Percentiles rank a stretch among this genome's conserved stretches.
Evolutionary conservation across 352 stramenopile species (phyloP).

Genomic region (Blastocystis sp.): DNA sequence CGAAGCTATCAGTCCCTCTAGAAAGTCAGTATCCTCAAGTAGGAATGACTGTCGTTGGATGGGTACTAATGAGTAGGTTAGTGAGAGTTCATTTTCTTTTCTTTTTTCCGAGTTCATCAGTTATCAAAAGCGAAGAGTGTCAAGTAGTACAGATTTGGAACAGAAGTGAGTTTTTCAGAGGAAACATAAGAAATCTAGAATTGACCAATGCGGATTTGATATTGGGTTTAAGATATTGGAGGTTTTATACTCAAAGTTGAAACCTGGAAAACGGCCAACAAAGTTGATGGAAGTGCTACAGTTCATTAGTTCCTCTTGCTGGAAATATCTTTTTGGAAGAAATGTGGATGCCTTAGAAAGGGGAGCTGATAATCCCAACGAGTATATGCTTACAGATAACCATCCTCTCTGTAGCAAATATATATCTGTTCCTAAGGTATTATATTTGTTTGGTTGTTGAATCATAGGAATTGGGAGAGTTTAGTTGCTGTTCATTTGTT

Average conservation of each 20-base stretch:
- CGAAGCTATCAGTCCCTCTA: neutral
- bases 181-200: neutral
- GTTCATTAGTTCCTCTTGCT: slow-evolving; percentile 53
- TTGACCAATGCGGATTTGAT: slow-evolving; percentile 56
- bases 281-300: slow-evolving; percentile 53
- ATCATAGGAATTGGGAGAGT: slow-evolving; percentile 39
- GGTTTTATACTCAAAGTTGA: slow-evolving; percentile 1
- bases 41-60: neutral
- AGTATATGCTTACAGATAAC: slow-evolving; percentile 58
- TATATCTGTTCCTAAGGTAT: slow-evolving; percentile 42
- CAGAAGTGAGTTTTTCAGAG: neutral
- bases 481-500: slow-evolving; percentile 62
- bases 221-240: slow-evolving; percentile 61
- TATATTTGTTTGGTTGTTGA: neutral
- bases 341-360: slow-evolving; percentile 26
- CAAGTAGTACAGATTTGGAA: slow-evolving; percentile 45
- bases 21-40: neutral
- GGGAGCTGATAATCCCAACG: slow-evolving; percentile 32
- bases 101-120: slow-evolving; percentile 62
- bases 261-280: slow-evolving; percentile 35
- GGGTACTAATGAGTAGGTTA: neutral
- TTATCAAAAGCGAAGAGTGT: slow-evolving; percentile 53
- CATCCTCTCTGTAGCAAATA: slow-evolving; percentile 43
- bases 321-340: slow-evolving; percentile 40
- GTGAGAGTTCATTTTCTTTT: slow-evolving; percentile 58